These are phyloP conservation scores for Lactifluus subvellereus DNA, from an alignment of 768 basidiomycete species.

Conservation along the genomic window DNA sequence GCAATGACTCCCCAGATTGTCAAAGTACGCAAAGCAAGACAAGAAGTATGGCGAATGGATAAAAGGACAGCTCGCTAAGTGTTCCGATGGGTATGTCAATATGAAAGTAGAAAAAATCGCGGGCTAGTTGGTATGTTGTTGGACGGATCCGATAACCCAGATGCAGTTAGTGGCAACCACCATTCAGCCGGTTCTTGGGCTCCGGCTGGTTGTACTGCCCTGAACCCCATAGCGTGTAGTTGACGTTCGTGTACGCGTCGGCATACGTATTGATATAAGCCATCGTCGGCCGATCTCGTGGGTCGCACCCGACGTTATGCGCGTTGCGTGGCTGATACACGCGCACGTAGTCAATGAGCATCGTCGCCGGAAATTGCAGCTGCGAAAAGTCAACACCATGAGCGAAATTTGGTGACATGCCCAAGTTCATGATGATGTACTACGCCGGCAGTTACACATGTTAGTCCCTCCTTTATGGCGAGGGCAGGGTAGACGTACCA, in stretches of 20 bases:
- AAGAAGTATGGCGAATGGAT: neutral
- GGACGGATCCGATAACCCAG: neutral
- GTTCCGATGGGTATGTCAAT: neutral
- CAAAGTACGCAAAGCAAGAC: neutral
- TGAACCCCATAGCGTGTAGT: slow-evolving; percentile 66
- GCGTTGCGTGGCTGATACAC: slow-evolving; percentile 75
- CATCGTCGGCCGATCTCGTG: slow-evolving; percentile 68
- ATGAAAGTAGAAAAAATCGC: slow-evolving; percentile 4
- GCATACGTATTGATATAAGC: slow-evolving; percentile 72
- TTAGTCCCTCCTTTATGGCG: neutral
- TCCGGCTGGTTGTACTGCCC: slow-evolving; percentile 17
- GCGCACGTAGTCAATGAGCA: slow-evolving; percentile 84
- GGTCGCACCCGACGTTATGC: slow-evolving; percentile 83
- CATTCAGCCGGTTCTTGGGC: slow-evolving; percentile 18
- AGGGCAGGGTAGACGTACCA: slow-evolving; percentile 44
- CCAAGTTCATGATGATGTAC: slow-evolving; percentile 84
- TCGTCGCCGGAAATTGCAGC: slow-evolving; percentile 61
- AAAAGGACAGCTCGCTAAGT: neutral
- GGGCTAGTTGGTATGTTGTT: neutral
- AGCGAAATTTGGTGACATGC: slow-evolving; percentile 79
- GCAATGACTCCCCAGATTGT: neutral
- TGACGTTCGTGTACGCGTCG: slow-evolving; percentile 78
- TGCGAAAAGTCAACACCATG: slow-evolving; percentile 57
- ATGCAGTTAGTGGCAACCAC: neutral
- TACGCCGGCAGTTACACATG: slow-evolving; percentile 27